Evolutionary conservation across 2,329 filamentous ascomycete species (phyloP).

Genomic region (Biscogniauxia sp.): DNA sequence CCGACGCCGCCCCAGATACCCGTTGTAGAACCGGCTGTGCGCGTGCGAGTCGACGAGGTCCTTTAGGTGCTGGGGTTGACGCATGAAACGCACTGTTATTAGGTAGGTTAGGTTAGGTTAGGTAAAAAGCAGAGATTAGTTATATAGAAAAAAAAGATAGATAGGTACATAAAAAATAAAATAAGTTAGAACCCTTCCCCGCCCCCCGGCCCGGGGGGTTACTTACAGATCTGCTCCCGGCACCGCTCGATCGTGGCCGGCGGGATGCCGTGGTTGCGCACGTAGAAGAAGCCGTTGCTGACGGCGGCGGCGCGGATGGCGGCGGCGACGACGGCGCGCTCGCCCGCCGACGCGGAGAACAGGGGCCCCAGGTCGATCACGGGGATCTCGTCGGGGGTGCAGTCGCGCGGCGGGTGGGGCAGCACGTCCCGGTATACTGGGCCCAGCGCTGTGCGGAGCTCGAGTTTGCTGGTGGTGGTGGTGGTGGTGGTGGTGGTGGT

Average conservation of each 20-base stretch:
- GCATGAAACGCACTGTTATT: slow-evolving; percentile 40
- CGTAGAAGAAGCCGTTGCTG: slow-evolving; percentile 55
- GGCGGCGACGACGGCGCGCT: slow-evolving; percentile 39
- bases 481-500: slow-evolving; percentile 3
- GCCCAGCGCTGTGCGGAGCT: slow-evolving; percentile 33
- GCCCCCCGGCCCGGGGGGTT: too few species aligned
- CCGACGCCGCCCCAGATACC: slow-evolving; percentile 42
- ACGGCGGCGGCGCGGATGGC: slow-evolving; percentile 45
- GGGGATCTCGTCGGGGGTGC: slow-evolving; percentile 45
- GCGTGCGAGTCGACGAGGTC: slow-evolving; percentile 34
- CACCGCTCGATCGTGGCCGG: slow-evolving; percentile 34
- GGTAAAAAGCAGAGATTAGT: background rate
- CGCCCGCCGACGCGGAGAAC: slow-evolving; percentile 35
- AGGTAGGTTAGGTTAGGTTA: too few species aligned
- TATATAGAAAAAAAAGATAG: background rate
- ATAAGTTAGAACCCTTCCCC: too few species aligned
- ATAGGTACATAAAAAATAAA: too few species aligned
- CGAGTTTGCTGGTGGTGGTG: slow-evolving; percentile 31
- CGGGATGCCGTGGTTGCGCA: slow-evolving; percentile 48
- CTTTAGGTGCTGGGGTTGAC: slow-evolving; percentile 44
- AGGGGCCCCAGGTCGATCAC: slow-evolving; percentile 49
- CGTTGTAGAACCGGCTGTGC: slow-evolving; percentile 44
- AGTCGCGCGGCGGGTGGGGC: slow-evolving; percentile 29
- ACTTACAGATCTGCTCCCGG: slow-evolving; percentile 30
- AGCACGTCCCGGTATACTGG: slow-evolving; percentile 34